Evolutionary conservation across 805 yeast genomes (phyloP), one percentile per base, ranked within the genome.

Genomic region (Helenozyma baotianmanensis): DNA sequence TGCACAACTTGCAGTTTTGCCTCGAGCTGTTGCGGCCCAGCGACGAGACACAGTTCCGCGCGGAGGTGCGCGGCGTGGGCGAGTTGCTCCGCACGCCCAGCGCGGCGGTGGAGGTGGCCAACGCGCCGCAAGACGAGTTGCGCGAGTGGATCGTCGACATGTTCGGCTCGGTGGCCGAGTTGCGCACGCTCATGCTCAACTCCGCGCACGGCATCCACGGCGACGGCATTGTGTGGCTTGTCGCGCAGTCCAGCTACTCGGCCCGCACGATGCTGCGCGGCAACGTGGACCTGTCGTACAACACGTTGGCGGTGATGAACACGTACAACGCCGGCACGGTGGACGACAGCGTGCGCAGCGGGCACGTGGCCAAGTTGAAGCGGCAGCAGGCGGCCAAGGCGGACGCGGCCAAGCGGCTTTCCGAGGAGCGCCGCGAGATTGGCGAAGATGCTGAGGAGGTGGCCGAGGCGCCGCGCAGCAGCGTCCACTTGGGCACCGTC

Each of bases 321-420:
- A 82, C 96, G n/a, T 87, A 87, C 60, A 87, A 86, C 52, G 79
- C 89, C 5, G 97, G 97, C 4, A 71, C 85, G 6, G 95, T 96
- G 19, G 80, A 79, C 46, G 72, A 66, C 46, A 74, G 80, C 29
- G 53, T 73, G 29, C 64, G 74, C 56, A 68, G 70, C 32, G 80
- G 72, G 40, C 78, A 72, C 56, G 54, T 70, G 45, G 62, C 53
- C 47, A 64, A 63, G 27, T 70, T 72, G 54, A 51, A 52, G 34
- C 51, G 51, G 39, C 67, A 61, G 38, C 56, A 57, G 39, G 41
- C 43, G 35, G 63, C 61, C 25, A 59, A 53, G 34, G 28, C 43
- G 29, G 60, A 53, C 6, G 48, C 58, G 11, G 50, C 51, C 30
- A 46, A 42, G 36, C 48, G 47, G 24, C 53, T 53, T 29, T 47